These are phyloP conservation scores for Scleroderma citrinum DNA, from an alignment of 768 basidiomycete species.

Conservation along the genomic window DNA sequence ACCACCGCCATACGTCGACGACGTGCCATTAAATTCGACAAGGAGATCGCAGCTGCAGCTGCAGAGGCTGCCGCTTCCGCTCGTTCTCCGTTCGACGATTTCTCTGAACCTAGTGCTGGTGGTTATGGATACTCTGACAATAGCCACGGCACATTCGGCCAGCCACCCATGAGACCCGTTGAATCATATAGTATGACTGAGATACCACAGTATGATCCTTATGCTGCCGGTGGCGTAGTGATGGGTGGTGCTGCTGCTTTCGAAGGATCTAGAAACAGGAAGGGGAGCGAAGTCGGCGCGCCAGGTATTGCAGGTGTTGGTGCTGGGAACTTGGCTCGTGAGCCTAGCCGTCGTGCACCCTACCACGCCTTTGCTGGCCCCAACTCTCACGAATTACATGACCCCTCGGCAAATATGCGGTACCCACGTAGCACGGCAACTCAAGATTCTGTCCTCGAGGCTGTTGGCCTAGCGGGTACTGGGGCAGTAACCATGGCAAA, in stretches of 20 bases:
- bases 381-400: conserved; percentile 12
- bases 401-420: conserved; percentile 10
- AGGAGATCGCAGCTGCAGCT: conserved; percentile 69
- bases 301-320: conserved; percentile 37
- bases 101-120: conserved; percentile 16
- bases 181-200: conserved; percentile 52
- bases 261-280: conserved; percentile 20
- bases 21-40: conserved; percentile 58
- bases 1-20: conserved; percentile 56
- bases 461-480: conserved; percentile 15
- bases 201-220: conserved; percentile 34
- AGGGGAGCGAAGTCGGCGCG: conserved; percentile 28
- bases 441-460: conserved; percentile 23
- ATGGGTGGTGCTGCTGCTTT: conserved; percentile 16
- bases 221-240: conserved; percentile 19
- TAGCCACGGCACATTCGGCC: conserved; percentile 52
- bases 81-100: conserved; percentile 49
- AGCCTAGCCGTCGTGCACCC: conserved; percentile 26
- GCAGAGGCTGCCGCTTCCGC: conserved; percentile 53
- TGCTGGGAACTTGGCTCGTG: conserved; percentile 25
- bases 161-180: conserved; percentile 36
- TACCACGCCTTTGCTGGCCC: conserved; percentile 37
- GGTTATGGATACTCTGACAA: conserved; percentile 41
- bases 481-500: conserved; percentile 10
- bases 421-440: conserved; percentile 15